Evolutionary conservation across 371 early-diverging fungal genomes (phyloP), one percentile per base, ranked within the genome.

Genomic region (Parasitella parasitica): DNA sequence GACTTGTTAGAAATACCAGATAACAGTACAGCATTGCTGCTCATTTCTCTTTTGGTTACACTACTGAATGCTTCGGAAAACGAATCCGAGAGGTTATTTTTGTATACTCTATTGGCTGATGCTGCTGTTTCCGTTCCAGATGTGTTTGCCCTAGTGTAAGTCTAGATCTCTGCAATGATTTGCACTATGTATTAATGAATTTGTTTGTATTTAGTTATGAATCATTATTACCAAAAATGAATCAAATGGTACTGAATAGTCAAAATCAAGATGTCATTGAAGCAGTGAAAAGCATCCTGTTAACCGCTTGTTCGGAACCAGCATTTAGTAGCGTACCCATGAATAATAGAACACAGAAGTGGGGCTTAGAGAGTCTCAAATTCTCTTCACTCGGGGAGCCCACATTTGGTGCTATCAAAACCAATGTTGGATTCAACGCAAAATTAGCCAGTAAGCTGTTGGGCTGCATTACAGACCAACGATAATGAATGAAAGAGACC

Each of bases 101-200:
- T 97, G 43, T 95, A 95, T 61, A 86, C 89, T 12, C 85, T 95
- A 59, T 70, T 97, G 52, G 89, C 91, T 3, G 93, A 92, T 74
- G 88, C 89, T 16, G 89, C 93, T 1, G 72, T 78, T 5, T 78
- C 85, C 6, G 77, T 87, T 4, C 95, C 93, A 4, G 90, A 91
- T 61, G 86, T 88, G 8, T 89, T 93, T 73, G 74, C 88, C 0
- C 72, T 91, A 24, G 82, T 93, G 90, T 91, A 86, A 82, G 85
- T 79, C 8, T 34, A 13, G 32, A 16, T 49, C 0, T 35, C 30
- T 1, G 18, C 22, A 27, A 38, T 54, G 30, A 5, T 5, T 9
- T 2, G 1, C 32, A 6, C 12, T 58, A 24, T 20, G 38, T 24
- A 24, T 28, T n/a, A 32, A 7, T 43, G 16, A 34, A 13, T 37